Percentiles rank a stretch among this genome's conserved stretches.
Evolutionary conservation across 495 filamentous ascomycete species (phyloP).

Genomic region (Xylaria bambusicola): DNA sequence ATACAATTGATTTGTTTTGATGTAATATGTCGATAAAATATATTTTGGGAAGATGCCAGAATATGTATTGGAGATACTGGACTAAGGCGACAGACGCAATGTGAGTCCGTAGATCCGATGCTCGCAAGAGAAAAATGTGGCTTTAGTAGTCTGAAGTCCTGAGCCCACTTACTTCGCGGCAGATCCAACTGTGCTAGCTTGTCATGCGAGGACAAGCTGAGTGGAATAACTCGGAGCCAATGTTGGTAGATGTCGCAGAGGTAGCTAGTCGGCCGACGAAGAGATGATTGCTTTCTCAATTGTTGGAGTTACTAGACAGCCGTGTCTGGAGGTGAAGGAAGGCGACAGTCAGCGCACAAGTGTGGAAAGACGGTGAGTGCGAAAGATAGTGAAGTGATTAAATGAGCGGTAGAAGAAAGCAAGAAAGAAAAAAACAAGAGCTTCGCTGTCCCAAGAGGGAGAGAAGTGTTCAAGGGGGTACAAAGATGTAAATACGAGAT

Average conservation of each 20-base stretch:
- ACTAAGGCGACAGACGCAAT: slow-evolving; percentile 31
- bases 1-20: slow-evolving; percentile 26
- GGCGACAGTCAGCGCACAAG: slow-evolving; percentile 17
- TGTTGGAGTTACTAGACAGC: slow-evolving; percentile 12
- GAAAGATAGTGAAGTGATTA: slow-evolving; percentile 29
- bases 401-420: slow-evolving; percentile 14
- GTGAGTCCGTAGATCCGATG: slow-evolving; percentile 22
- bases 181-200: slow-evolving; percentile 25
- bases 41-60: slow-evolving; percentile 26
- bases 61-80: slow-evolving; percentile 28
- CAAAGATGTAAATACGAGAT: slow-evolving; percentile 30
- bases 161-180: slow-evolving; percentile 29
- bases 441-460: slow-evolving; percentile 36
- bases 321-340: slow-evolving; percentile 7
- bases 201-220: slow-evolving; percentile 28
- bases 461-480: slow-evolving; percentile 18
- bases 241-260: slow-evolving; percentile 9
- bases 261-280: slow-evolving; percentile 4
- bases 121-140: slow-evolving; percentile 25
- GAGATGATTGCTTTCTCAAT: background rate
- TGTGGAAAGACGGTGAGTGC: slow-evolving; percentile 20
- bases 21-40: slow-evolving; percentile 16
- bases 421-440: slow-evolving; percentile 21
- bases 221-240: background rate
- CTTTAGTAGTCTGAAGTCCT: slow-evolving; percentile 13